phyloP scores from a whole-genome alignment of 2,329 filamentous ascomycete species.

The Aspergillus ibericus region DNA sequence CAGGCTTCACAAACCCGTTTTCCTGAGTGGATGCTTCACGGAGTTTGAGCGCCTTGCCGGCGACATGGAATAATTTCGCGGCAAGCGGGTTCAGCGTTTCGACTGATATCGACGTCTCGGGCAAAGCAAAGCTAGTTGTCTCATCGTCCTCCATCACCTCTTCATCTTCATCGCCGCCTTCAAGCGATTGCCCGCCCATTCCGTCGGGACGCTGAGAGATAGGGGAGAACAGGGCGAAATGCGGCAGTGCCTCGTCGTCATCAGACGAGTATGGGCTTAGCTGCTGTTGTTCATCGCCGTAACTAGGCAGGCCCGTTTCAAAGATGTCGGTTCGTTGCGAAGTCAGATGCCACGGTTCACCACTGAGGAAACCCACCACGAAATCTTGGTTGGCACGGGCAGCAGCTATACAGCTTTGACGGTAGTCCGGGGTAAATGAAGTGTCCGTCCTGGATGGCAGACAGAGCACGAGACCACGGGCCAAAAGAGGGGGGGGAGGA shows the following conservation, averaged over 20 bases:
- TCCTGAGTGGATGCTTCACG: constrained; percentile 11
- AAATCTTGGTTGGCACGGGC: constrained; percentile 44
- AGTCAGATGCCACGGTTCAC: constrained; percentile 37
- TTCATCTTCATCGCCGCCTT: constrained; percentile 14
- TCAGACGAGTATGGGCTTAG: constrained; percentile 18
- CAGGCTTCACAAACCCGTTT: not conserved
- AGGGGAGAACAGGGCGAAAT: constrained; percentile 19
- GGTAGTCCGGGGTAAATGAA: constrained; percentile 35
- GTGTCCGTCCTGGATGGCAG: constrained; percentile 34
- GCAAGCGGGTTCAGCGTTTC: constrained; percentile 14
- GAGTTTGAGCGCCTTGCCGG: constrained; percentile 12
- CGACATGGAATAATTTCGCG: constrained; percentile 11
- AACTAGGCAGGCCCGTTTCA: constrained; percentile 21
- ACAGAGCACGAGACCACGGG: constrained; percentile 38
- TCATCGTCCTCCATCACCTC: not conserved
- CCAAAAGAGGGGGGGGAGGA: constrained; percentile 35
- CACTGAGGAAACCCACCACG: constrained; percentile 38
- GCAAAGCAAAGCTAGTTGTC: not conserved
- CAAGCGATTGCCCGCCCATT: constrained; percentile 15
- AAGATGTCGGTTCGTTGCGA: constrained; percentile 31
- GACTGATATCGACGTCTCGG: constrained; percentile 1
- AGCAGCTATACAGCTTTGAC: constrained; percentile 37
- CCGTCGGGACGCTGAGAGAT: constrained; percentile 14
- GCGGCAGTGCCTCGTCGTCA: constrained; percentile 14
- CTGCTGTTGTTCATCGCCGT: constrained; percentile 18